phyloP scores from a whole-genome alignment of 305 asterid genomes.

The Fraxinus sp. region DNA sequence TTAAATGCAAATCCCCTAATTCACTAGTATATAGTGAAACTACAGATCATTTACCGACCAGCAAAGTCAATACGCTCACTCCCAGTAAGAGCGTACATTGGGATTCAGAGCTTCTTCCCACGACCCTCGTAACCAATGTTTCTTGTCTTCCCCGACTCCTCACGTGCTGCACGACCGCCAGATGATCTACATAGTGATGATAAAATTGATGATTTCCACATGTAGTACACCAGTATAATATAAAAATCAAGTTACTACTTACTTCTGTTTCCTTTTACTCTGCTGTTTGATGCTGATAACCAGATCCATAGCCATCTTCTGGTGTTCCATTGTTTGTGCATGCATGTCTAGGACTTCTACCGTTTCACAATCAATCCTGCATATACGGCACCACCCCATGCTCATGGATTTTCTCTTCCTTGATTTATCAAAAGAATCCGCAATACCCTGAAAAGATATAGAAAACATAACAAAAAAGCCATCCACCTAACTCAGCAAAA shows the following conservation, averaged over 20 bases:
- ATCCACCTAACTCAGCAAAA: neutral
- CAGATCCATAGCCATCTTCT: constrained; percentile 72
- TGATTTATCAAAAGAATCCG: constrained; percentile 55
- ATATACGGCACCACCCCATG: constrained; percentile 87
- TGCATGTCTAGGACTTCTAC: constrained; percentile 81
- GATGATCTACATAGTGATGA: constrained; percentile 46
- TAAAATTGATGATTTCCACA: constrained; percentile 25
- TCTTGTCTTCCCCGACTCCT: constrained; percentile 58
- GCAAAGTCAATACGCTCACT: constrained; percentile 33
- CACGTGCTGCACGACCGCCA: constrained; percentile 47
- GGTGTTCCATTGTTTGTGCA: constrained; percentile 88
- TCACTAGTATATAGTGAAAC: constrained; percentile 22
- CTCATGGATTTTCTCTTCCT: constrained; percentile 64
- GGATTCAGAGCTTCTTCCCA: constrained; percentile 56
- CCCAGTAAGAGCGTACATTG: constrained; percentile 22
- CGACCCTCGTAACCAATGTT: constrained; percentile 50
- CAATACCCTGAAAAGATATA: constrained; percentile 48
- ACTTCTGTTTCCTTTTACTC: constrained; percentile 31
- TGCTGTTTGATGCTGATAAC: constrained; percentile 37
- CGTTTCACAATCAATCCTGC: constrained; percentile 79
- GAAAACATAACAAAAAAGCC: constrained; percentile 8
- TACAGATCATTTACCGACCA: constrained; percentile 33
- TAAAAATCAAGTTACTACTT: constrained; percentile 27
- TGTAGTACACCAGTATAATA: constrained; percentile 19
- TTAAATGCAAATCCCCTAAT: constrained; percentile 39